Percentiles rank a stretch among this genome's conserved stretches.
Conservation (phyloP, 1,284 basidiomycete genomes). For the Porphyrellus sp. region DNA sequence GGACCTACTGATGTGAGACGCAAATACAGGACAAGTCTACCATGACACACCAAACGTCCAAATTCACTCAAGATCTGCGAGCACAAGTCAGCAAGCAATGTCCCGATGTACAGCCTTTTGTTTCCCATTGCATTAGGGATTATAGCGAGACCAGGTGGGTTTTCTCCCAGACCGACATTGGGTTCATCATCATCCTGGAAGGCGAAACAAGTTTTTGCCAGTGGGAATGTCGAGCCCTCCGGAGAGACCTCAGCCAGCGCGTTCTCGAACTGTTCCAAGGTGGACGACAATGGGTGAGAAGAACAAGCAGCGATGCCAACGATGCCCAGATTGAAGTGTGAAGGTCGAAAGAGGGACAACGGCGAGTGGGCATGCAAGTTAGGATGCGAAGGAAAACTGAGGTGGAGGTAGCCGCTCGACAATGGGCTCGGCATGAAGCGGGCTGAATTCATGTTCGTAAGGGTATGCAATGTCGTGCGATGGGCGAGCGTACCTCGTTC, state of each 20-base stretch:
- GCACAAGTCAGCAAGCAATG: slow-evolving; percentile 82
- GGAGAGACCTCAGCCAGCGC: slow-evolving; percentile 63
- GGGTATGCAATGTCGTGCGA: not conserved
- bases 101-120: slow-evolving; percentile 79
- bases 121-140: slow-evolving; percentile 79
- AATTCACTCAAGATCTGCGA: slow-evolving; percentile 83
- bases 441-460: slow-evolving; percentile 40
- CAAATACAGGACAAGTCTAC: not conserved
- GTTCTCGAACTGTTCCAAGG: slow-evolving; percentile 62
- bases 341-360: slow-evolving; percentile 68
- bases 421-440: slow-evolving; percentile 80
- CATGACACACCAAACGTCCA: slow-evolving; percentile 62
- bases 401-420: slow-evolving; percentile 69
- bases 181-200: slow-evolving; percentile 71
- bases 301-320: slow-evolving; percentile 74
- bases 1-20: slow-evolving; percentile 43
- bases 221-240: slow-evolving; percentile 64
- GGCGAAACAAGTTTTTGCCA: slow-evolving; percentile 73
- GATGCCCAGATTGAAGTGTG: slow-evolving; percentile 75
- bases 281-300: slow-evolving; percentile 54
- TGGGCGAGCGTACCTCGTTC: slow-evolving; percentile 58
- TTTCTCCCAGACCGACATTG: slow-evolving; percentile 54
- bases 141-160: slow-evolving; percentile 61
- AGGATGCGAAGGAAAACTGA: slow-evolving; percentile 70
- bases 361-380: slow-evolving; percentile 55